These are phyloP conservation scores for Scedosporium dehoogii DNA, from an alignment of 2,329 filamentous ascomycete genomes.

Conservation along the genomic window DNA sequence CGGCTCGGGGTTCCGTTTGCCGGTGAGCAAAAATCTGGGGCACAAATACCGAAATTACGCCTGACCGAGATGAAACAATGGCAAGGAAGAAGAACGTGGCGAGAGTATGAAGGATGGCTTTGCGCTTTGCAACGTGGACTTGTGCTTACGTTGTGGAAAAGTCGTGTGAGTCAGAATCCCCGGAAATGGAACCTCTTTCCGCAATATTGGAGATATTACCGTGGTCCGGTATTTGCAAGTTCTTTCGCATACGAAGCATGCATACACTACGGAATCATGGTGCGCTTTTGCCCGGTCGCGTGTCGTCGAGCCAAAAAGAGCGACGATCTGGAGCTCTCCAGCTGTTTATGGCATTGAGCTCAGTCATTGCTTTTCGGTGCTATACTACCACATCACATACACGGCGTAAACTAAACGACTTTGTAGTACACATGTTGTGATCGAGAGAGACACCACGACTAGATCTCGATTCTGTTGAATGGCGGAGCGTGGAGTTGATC, in stretches of 20 bases:
- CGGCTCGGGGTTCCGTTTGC: neutral
- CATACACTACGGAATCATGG: neutral
- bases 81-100: neutral
- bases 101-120: neutral
- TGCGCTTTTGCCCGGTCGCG: neutral
- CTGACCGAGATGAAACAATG: neutral
- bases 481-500: neutral
- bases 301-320: neutral
- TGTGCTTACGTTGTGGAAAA: neutral
- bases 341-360: too few relatives aligned
- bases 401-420: too few relatives aligned
- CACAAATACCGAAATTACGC: neutral
- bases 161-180: neutral
- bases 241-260: too few relatives aligned
- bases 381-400: too few relatives aligned
- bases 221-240: neutral
- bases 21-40: neutral
- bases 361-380: too few relatives aligned
- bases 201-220: neutral
- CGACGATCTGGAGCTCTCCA: neutral
- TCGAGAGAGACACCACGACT: neutral
- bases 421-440: neutral
- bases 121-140: neutral
- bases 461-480: neutral
- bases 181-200: neutral